Evolutionary conservation across 2,329 filamentous ascomycete species (phyloP).

Genomic region (Diaporthe ilicicola): DNA sequence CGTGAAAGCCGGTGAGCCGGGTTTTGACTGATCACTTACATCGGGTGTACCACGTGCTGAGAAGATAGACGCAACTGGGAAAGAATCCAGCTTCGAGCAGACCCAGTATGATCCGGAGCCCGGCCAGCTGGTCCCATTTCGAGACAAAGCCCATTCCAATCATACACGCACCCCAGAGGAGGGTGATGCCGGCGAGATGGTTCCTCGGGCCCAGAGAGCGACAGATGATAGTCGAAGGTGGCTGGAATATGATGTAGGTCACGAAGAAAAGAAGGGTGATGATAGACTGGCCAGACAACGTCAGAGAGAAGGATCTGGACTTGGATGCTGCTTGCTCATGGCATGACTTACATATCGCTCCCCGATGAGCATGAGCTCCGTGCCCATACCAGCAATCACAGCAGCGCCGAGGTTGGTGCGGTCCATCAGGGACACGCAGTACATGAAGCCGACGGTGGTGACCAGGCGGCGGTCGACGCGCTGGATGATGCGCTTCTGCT

Average conservation of each 20-base stretch:
- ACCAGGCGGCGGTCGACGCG: slow-evolving; percentile 74
- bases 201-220: slow-evolving; percentile 71
- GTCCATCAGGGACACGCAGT: slow-evolving; percentile 82
- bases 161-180: slow-evolving; percentile 69
- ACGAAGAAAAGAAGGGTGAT: slow-evolving; percentile 74
- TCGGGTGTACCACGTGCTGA: slow-evolving; percentile 78
- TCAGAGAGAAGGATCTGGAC: not conserved
- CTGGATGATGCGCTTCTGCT: slow-evolving; percentile 74
- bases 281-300: slow-evolving; percentile 15
- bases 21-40: slow-evolving; percentile 51
- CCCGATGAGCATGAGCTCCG: slow-evolving; percentile 55
- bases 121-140: slow-evolving; percentile 60
- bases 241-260: slow-evolving; percentile 76
- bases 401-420: slow-evolving; percentile 79
- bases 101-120: slow-evolving; percentile 66
- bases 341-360: slow-evolving; percentile 52
- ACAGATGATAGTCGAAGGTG: slow-evolving; percentile 73
- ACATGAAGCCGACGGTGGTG: slow-evolving; percentile 69
- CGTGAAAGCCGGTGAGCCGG: not conserved
- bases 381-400: slow-evolving; percentile 71
- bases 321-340: not conserved
- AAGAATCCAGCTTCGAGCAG: slow-evolving; percentile 77
- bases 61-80: slow-evolving; percentile 73
- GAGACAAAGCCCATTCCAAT: slow-evolving; percentile 72
- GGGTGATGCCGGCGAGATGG: slow-evolving; percentile 62